Conservation (phyloP, 1,284 basidiomycete species). For the Tylopilus sp. region DNA sequence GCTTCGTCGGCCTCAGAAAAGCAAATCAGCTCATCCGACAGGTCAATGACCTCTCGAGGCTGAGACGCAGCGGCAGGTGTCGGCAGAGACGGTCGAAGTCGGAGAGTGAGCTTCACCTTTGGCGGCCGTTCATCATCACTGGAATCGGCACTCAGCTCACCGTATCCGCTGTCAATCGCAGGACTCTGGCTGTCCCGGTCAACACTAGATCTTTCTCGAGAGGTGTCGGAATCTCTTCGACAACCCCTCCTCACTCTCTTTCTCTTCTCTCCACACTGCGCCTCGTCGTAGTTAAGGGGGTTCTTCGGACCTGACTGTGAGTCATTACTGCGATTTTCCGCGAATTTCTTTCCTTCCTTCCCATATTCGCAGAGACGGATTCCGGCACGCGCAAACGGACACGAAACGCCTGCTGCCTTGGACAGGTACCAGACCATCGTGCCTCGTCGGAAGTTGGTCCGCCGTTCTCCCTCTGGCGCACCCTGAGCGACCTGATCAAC, state of each 20-base stretch:
- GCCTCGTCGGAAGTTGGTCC: slow-evolving; percentile 74
- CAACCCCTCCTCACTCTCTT: slow-evolving; percentile 59
- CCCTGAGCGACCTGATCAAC: neutral
- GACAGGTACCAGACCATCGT: slow-evolving; percentile 78
- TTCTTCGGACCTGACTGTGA: slow-evolving; percentile 34
- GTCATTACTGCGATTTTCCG: slow-evolving; percentile 7
- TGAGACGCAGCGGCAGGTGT: slow-evolving; percentile 18
- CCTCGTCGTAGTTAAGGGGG: slow-evolving; percentile 40
- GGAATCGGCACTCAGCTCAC: slow-evolving; percentile 31
- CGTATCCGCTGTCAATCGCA: slow-evolving; percentile 35
- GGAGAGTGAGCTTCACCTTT: slow-evolving; percentile 65
- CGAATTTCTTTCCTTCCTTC: slow-evolving; percentile 45
- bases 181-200: slow-evolving; percentile 23
- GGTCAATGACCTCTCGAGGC: slow-evolving; percentile 41
- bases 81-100: slow-evolving; percentile 45
- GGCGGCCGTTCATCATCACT: slow-evolving; percentile 52
- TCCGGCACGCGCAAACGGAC: slow-evolving; percentile 69
- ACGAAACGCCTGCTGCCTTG: slow-evolving; percentile 67
- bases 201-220: slow-evolving; percentile 8
- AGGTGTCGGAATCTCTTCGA: slow-evolving; percentile 29
- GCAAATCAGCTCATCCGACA: slow-evolving; percentile 40
- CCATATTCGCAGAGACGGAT: slow-evolving; percentile 67
- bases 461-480: slow-evolving; percentile 38
- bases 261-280: slow-evolving; percentile 65
- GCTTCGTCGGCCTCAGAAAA: slow-evolving; percentile 31